Evolutionary conservation across 2,329 filamentous ascomycete genomes (phyloP), one percentile per base, ranked within the genome.

Genomic region (Pseudogymnoascus sp.): DNA sequence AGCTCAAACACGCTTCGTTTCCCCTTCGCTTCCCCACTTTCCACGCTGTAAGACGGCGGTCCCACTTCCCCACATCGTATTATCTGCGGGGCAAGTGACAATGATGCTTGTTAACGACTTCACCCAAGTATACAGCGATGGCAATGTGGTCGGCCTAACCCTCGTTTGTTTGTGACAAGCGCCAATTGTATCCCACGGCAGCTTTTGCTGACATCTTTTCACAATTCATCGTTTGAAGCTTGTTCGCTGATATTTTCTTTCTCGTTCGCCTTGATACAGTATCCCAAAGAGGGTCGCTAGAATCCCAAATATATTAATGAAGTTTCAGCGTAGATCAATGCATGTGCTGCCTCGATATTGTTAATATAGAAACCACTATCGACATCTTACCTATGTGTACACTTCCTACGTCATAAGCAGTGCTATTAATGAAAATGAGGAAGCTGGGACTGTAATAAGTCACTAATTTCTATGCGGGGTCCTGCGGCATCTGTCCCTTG

Each of bases 61-160:
- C 43, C 43, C 25, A 54, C 43, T 54, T 54, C 43, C 43, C 43
- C 43, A 18, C 43, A 54, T 54, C n/a, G n/a, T 30, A 54, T 54
- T 54, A n/a, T 54, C 30, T 54, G 25, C 12, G 43, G 43, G 43
- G 41, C 41, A 47, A 47, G 43, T 32, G 43, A 18, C 25, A 32
- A 12, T 32, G 43, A 16, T 30, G n/a, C 43, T 18, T 30, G n/a
- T 18, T 18, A 25, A 54, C n/a, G 22, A 18, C 9, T 32, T 32
- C 9, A 12, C 18, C 25, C 25, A 54, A 18, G 28, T 32, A 12
- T 6, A 32, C 9, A 1, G 9, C n/a, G n/a, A 54, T 54, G 5
- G 25, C 30, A 16, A 6, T 2, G n/a, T 7, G 2, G 25, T 18
- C 28, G n/a, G n/a, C 4, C 25, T 18, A 30, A 4, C 28, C 11